These are phyloP conservation scores for Volvariella volvacea DNA, from an alignment of 1,284 basidiomycete genomes.

Conservation along the genomic window DNA sequence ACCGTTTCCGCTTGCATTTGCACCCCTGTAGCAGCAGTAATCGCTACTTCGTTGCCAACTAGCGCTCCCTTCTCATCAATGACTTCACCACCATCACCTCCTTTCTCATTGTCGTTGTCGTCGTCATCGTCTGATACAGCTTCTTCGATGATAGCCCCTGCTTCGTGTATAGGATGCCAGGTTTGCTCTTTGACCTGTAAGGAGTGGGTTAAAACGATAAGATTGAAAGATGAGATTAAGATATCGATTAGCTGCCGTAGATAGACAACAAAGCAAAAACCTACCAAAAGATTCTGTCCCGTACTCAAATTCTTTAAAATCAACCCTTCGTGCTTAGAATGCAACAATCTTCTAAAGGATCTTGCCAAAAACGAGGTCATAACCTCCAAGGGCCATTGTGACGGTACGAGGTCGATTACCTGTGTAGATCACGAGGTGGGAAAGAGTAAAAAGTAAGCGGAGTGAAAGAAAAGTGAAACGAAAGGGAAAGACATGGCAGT, in stretches of 20 bases:
- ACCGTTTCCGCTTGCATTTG: too few species aligned
- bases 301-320: slow-evolving; percentile 67
- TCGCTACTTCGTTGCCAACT: slow-evolving; percentile 16
- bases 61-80: slow-evolving; percentile 32
- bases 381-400: slow-evolving; percentile 66
- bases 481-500: too few species aligned
- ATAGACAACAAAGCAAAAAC: slow-evolving; percentile 8
- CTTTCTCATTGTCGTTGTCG: too few species aligned
- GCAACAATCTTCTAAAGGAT: slow-evolving; percentile 71
- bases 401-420: slow-evolving; percentile 68
- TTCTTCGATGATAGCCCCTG: slow-evolving; percentile 66
- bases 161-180: slow-evolving; percentile 49
- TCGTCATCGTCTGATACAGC: slow-evolving; percentile 38
- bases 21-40: background rate
- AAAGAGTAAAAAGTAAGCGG: background rate
- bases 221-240: background rate
- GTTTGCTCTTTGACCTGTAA: slow-evolving; percentile 45
- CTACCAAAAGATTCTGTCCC: slow-evolving; percentile 63
- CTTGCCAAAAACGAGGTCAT: slow-evolving; percentile 75
- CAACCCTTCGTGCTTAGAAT: slow-evolving; percentile 60
- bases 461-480: slow-evolving; percentile 6
- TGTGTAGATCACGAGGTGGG: slow-evolving; percentile 21
- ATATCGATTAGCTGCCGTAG: slow-evolving; percentile 1
- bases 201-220: too few species aligned
- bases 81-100: slow-evolving; percentile 23